phyloP scores from a whole-genome alignment of 805 yeast species.

The Pichia cephalocereana region DNA sequence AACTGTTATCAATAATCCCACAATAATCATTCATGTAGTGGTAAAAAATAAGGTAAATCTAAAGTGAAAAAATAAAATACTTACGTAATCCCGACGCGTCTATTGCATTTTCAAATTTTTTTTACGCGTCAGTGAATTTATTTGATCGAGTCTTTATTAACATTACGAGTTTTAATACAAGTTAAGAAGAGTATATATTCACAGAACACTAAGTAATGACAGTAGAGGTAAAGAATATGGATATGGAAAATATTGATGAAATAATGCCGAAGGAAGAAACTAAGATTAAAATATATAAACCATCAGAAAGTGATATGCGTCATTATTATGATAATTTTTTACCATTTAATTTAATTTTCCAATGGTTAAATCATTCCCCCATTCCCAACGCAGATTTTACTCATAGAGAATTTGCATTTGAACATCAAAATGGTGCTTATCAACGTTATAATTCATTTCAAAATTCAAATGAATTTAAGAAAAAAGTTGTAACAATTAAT shows the following conservation, averaged over 20 bases:
- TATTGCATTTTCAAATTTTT: too few species aligned
- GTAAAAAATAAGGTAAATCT: too few species aligned
- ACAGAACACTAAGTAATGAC: too few species aligned
- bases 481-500: constrained; percentile 59
- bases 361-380: constrained; percentile 84
- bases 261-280: neutral
- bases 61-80: too few species aligned
- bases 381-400: constrained; percentile 68
- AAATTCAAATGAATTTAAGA: constrained; percentile 61
- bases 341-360: constrained; percentile 73
- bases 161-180: too few species aligned
- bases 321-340: constrained; percentile 61
- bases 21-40: too few species aligned
- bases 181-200: too few species aligned
- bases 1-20: too few species aligned
- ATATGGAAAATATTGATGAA: neutral
- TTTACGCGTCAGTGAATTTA: too few species aligned
- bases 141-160: too few species aligned
- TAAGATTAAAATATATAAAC: constrained; percentile 1
- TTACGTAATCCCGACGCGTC: too few species aligned
- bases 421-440: constrained; percentile 78
- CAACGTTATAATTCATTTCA: constrained; percentile 78
- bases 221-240: neutral
- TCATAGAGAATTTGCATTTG: constrained; percentile 90
- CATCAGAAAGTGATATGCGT: constrained; percentile 41